These are phyloP conservation scores for Elongisporangium undulatum DNA, from an alignment of 352 stramenopile genomes.

Conservation along the genomic window DNA sequence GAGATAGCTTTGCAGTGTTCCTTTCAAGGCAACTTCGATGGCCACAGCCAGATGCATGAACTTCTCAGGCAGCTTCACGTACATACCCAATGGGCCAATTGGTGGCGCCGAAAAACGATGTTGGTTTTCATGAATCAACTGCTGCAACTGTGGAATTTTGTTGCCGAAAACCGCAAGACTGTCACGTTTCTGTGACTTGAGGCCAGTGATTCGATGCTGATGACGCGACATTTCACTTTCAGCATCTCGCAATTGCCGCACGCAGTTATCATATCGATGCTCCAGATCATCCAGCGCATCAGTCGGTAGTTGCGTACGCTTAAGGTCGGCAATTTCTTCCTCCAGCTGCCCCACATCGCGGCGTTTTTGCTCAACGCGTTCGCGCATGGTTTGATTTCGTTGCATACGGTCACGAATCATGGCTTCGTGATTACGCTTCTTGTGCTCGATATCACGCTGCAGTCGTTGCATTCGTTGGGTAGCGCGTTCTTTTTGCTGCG, in stretches of 20 bases:
- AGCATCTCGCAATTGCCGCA: conserved; percentile 49
- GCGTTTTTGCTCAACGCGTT: conserved; percentile 44
- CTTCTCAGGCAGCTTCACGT: conserved; percentile 63
- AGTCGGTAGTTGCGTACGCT: conserved; percentile 17
- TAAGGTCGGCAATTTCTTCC: conserved; percentile 30
- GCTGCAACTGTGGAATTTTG: conserved; percentile 62
- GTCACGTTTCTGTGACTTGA: conserved; percentile 53
- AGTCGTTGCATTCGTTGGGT: conserved; percentile 47
- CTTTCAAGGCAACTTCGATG: conserved; percentile 72
- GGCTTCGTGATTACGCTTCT: conserved; percentile 41
- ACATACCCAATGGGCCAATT: conserved; percentile 70
- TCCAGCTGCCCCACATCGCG: conserved; percentile 36
- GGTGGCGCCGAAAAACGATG: conserved; percentile 57
- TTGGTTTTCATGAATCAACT: conserved; percentile 69
- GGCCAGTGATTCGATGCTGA: conserved; percentile 35
- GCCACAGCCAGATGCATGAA: conserved; percentile 66
- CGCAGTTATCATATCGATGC: conserved; percentile 48
- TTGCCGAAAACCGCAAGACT: conserved; percentile 63
- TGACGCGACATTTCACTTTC: conserved; percentile 42
- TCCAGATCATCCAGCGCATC: conserved; percentile 53
- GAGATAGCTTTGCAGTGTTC: conserved; percentile 70
- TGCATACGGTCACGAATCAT: conserved; percentile 57
- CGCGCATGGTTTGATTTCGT: conserved; percentile 52
- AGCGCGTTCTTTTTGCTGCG: conserved; percentile 42
- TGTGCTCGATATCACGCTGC: conserved; percentile 46